Base-by-base conservation (phyloP, 257 asterid species). In the Gentiana macrophylla region DNA sequence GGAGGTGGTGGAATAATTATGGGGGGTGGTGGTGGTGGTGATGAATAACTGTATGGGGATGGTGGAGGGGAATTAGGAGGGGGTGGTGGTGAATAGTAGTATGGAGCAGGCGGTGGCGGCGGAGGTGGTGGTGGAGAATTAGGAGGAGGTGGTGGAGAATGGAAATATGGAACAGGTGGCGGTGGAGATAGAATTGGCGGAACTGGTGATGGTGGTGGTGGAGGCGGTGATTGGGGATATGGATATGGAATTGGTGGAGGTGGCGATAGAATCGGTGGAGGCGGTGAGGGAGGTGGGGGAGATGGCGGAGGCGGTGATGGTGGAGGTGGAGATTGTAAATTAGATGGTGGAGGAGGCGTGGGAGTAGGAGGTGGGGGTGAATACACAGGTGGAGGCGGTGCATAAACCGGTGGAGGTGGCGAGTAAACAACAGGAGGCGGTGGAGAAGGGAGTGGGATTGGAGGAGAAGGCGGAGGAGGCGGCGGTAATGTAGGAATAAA, bases 401-500 rank as follows among this genome's bases (percentile, higher is more conserved):
- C 50, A 0, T 67, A 59, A 0, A 76, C 51, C 0, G 79, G 65
- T 0, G 77, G 80, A 0, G 79, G 69, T 0, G 78, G 67, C 0
- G 53, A 57, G 0, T 49, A 59, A 5, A 3, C 78, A 37, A 47
- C 59, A 5, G 44, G 69, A 3, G 52, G 66, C 4, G 75, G 75
- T n/a, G 67, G 56, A 0, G 67, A 12, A 1, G 62, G 45, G 0
- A 55, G 24, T 0, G 75, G 70, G 5, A 67, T 11, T 0, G 78
- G 80, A 24, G 64, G 65, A 0, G 69, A 59, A 1, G 77, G 75
- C 0, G 75, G 71, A 0, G 69, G 72, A 3, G 71, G 57, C 8
- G 68, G 48, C 1, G 78, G 78, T 24, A 68, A 66, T 37, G 79
- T 62, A 0, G 97, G 97, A 69, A 75, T 52, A 57, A 87, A 87